Evolutionary conservation across 2,329 filamentous ascomycete genomes (phyloP).

Genomic region (Podosphaera fusca): DNA sequence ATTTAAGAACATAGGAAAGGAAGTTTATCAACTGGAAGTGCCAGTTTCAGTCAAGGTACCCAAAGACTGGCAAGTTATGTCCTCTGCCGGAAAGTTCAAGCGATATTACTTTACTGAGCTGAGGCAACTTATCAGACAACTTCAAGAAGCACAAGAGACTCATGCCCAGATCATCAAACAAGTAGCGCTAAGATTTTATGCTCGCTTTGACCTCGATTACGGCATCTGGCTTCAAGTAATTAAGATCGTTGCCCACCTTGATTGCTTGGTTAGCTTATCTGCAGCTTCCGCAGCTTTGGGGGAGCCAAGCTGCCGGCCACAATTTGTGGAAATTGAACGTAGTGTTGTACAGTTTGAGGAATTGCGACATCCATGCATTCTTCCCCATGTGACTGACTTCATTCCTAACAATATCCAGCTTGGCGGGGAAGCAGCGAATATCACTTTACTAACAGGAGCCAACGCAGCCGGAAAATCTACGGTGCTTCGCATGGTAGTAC

Average conservation of each 20-base stretch:
- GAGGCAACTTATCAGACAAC: constrained; percentile 55
- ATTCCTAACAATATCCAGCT: constrained; percentile 87
- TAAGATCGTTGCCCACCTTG: constrained; percentile 72
- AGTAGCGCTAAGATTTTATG: constrained; percentile 61
- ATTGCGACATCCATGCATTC: constrained; percentile 84
- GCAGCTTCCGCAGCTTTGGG: constrained; percentile 70
- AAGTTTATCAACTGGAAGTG: constrained; percentile 87
- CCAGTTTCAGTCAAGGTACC: constrained; percentile 69
- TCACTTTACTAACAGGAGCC: constrained; percentile 79
- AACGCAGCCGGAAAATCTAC: constrained; percentile 97
- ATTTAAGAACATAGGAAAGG: constrained; percentile 76
- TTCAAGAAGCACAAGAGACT: constrained; percentile 86
- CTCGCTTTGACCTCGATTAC: constrained; percentile 73
- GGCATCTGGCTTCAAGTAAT: constrained; percentile 71
- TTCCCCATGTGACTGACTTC: constrained; percentile 72
- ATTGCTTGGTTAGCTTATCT: constrained; percentile 82
- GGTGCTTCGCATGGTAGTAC: constrained; percentile 66
- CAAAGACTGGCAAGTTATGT: constrained; percentile 86
- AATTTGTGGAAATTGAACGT: constrained; percentile 66
- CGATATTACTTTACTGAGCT: constrained; percentile 83
- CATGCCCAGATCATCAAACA: constrained; percentile 81
- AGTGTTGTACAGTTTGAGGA: constrained; percentile 82
- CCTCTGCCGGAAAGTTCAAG: constrained; percentile 70
- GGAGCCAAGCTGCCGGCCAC: constrained; percentile 66
- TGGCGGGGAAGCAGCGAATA: constrained; percentile 59